Conservation (phyloP, 768 basidiomycete species). For the Pulveroboletus sp. region DNA sequence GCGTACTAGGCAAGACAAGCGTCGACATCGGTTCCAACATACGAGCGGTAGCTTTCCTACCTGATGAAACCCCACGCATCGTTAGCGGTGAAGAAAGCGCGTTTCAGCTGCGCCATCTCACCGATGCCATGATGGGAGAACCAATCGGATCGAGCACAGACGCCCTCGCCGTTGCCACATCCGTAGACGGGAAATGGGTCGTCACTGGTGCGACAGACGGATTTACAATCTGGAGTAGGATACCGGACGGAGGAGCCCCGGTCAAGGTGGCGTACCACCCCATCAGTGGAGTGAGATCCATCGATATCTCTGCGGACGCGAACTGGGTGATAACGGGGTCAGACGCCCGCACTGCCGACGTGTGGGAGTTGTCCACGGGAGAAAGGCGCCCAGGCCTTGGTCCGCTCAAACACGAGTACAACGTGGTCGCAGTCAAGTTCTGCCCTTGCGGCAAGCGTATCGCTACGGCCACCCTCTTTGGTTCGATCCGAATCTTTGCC, state of each 20-base stretch:
- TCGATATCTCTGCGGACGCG: constrained; percentile 18
- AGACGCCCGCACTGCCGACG: constrained; percentile 7
- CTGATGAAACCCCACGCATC: neutral
- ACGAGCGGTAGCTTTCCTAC: constrained; percentile 10
- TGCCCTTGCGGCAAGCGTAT: constrained; percentile 17
- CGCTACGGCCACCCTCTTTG: constrained; percentile 19
- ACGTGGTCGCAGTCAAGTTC: constrained; percentile 17
- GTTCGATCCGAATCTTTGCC: constrained; percentile 15
- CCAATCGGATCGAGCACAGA: constrained; percentile 1
- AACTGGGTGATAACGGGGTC: constrained; percentile 20
- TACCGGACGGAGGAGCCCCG: neutral
- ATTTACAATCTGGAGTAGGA: constrained; percentile 11
- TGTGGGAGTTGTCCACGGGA: constrained; percentile 17
- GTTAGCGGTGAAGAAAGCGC: constrained; percentile 13
- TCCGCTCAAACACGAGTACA: constrained; percentile 15
- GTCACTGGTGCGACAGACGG: constrained; percentile 9
- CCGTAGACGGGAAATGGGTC: constrained; percentile 8
- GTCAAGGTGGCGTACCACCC: neutral
- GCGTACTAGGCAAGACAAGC: neutral
- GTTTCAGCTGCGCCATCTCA: constrained; percentile 5
- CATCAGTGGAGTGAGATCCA: constrained; percentile 9
- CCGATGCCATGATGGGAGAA: constrained; percentile 9
- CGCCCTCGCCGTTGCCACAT: constrained; percentile 9
- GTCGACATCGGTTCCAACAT: constrained; percentile 8
- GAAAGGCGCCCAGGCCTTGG: neutral